phyloP scores from a whole-genome alignment of 768 basidiomycete species.

The Holtermanniella nyarrowii region DNA sequence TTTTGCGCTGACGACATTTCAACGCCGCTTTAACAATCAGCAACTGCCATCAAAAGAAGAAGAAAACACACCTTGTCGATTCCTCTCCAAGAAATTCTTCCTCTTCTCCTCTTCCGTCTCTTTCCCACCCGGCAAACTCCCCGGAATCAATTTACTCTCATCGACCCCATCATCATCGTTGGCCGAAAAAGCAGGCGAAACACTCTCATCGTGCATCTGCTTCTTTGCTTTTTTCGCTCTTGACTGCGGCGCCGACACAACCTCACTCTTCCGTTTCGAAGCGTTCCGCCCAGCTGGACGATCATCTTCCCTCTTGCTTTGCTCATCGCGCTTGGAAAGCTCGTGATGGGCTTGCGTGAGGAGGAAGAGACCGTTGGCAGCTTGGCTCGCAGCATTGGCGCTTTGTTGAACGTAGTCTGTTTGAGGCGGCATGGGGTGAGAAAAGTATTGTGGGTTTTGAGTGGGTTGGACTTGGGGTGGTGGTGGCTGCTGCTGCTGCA shows the following conservation, averaged over 20 bases:
- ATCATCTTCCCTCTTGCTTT: conserved; percentile 41
- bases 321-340: conserved; percentile 87
- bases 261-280: conserved; percentile 30
- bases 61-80: conserved; percentile 73
- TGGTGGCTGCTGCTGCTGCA: conserved; percentile 8
- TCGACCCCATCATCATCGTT: conserved; percentile 38
- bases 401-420: conserved; percentile 42
- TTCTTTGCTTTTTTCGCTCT: conserved; percentile 28
- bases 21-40: conserved; percentile 60
- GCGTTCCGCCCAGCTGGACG: not conserved
- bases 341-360: conserved; percentile 93
- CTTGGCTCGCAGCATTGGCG: conserved; percentile 55
- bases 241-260: conserved; percentile 1
- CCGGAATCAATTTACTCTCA: conserved; percentile 17
- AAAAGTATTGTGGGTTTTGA: not conserved
- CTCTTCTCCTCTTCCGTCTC: conserved; percentile 99
- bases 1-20: conserved; percentile 98
- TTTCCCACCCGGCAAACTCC: conserved; percentile 48
- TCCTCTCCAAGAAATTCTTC: conserved; percentile 90
- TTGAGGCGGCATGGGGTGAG: conserved; percentile 9
- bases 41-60: not conserved
- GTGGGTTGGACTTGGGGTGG: not conserved
- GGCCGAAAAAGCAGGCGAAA: conserved; percentile 17
- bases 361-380: conserved; percentile 86
- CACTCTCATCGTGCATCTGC: conserved; percentile 9